These are phyloP conservation scores for Quercus engelmannii DNA, from an alignment of 306 rosid species.

Conservation along the genomic window DNA sequence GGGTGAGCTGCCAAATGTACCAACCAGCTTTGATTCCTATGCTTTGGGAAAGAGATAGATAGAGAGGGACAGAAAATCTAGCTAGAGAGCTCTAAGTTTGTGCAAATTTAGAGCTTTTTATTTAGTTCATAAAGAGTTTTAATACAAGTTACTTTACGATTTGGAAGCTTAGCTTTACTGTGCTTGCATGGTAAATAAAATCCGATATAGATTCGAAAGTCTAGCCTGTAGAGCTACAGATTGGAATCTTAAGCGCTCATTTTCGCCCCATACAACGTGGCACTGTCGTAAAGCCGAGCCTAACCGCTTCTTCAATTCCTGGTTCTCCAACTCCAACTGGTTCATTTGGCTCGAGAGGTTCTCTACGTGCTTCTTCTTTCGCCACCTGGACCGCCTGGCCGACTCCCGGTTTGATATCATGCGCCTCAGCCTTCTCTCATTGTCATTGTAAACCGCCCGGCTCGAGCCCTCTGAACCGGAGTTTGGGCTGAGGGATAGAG, in stretches of 20 bases:
- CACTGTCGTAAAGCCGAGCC: constrained; percentile 29
- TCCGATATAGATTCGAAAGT: constrained; percentile 42
- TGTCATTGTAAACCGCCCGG: constrained; percentile 38
- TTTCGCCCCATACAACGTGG: constrained; percentile 39
- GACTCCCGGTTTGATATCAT: constrained; percentile 67
- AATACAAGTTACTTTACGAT: neutral
- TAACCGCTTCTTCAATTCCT: constrained; percentile 44
- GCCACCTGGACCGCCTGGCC: constrained; percentile 58
- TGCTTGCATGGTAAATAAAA: constrained; percentile 29
- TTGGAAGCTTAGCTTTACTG: constrained; percentile 28
- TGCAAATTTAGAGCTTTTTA: constrained; percentile 1
- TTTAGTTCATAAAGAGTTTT: neutral
- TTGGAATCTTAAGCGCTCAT: constrained; percentile 48
- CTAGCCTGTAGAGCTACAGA: constrained; percentile 27
- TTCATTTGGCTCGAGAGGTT: constrained; percentile 40
- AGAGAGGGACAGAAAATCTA: no score
- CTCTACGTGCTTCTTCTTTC: constrained; percentile 62
- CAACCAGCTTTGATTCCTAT: neutral
- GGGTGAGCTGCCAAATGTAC: no score
- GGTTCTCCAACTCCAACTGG: constrained; percentile 44
- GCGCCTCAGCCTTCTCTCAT: constrained; percentile 54
- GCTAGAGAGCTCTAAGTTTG: neutral
- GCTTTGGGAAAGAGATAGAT: neutral
- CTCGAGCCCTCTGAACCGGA: constrained; percentile 59
- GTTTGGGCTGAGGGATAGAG: constrained; percentile 20